Evolutionary conservation across 768 basidiomycete genomes (phyloP), one percentile per base, ranked within the genome.

Genomic region (Auricularia sp.): DNA sequence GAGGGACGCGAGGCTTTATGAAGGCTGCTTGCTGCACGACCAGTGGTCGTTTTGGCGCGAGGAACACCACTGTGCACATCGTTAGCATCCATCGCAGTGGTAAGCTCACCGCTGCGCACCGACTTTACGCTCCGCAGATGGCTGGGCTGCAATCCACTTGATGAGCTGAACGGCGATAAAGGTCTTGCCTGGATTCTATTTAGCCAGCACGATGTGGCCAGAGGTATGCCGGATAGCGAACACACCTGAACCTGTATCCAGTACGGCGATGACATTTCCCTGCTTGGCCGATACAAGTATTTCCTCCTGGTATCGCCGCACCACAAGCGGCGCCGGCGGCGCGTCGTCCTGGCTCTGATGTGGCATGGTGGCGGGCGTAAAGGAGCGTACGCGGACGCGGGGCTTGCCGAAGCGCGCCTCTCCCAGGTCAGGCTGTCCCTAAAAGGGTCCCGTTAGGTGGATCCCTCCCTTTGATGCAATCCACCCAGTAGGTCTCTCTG

Each of bases 31-130:
- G 91, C 71, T 95, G 94, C 68, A 89, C 84, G 24, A 94, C 94
- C 16, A 96, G 82, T 2, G 90, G 81, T 3, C 93, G 91, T 68
- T 88, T 88, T 0, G 94, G 94, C 2, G 92, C 92, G 39, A 95
- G 80, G 71, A 94, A 94, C 10, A 93, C 81, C 68, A 87, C 54
- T 64, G 65, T 21, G 21, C 21, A 51, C 4, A 59, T 29, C 16
- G 8, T 8, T 59, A 29, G 8, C 16, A 29, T 59, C 29, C 24
- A 29, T 7, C 24, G 7, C 24, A 18, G 56, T 33, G 24, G 24
- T 54, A 29, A 54, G 8, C n/a, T 18, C 7, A 54, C n/a, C 0
- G 10, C 45, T 29, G 10, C 24, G 14, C 29, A 33, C 65, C 80
- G 33, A 73, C 72, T 59, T 83, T 81, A 73, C 89, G 90, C 63